phyloP scores from a whole-genome alignment of 2,329 filamentous ascomycete species.

The Nothomitra cinnamomea region DNA sequence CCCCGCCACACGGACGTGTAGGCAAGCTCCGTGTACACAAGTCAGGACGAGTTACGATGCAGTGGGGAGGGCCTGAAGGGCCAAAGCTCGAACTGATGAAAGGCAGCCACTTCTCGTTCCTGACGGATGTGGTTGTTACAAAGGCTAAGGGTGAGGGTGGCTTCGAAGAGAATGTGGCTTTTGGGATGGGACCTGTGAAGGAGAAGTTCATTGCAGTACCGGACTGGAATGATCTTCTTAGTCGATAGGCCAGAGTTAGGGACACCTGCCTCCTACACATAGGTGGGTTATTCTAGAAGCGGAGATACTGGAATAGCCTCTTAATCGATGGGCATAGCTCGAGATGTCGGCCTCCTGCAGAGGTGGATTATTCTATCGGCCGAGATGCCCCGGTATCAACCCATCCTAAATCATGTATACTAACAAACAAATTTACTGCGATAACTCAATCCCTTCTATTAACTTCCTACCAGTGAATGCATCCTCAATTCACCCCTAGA shows the following conservation, averaged over 20 bases:
- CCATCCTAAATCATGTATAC: too few relatives aligned
- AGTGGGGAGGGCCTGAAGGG: constrained; percentile 48
- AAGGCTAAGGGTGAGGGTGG: constrained; percentile 15
- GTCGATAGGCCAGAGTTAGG: background rate
- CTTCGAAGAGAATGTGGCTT: constrained; percentile 24
- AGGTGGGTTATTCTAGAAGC: too few relatives aligned
- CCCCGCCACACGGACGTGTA: constrained; percentile 34
- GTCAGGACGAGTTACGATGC: constrained; percentile 42
- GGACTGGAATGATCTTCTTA: constrained; percentile 37
- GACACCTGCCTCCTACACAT: background rate
- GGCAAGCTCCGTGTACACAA: constrained; percentile 45
- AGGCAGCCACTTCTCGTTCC: constrained; percentile 37
- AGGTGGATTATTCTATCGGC: too few relatives aligned
- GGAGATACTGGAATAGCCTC: too few relatives aligned
- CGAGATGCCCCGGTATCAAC: too few relatives aligned
- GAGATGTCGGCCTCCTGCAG: too few relatives aligned
- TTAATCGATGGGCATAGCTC: too few relatives aligned
- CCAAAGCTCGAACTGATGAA: constrained; percentile 39
- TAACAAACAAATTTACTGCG: too few relatives aligned
- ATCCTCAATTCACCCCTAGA: too few relatives aligned
- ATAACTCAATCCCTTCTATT: too few relatives aligned
- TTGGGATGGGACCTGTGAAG: constrained; percentile 43
- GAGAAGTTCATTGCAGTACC: constrained; percentile 47
- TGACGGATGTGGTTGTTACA: constrained; percentile 39
- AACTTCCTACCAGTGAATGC: too few relatives aligned